Percentiles rank a stretch among this genome's conserved stretches.
Evolutionary conservation across 306 rosid genomes (phyloP).

Genomic region (Gynostemma pentaphyllum): DNA sequence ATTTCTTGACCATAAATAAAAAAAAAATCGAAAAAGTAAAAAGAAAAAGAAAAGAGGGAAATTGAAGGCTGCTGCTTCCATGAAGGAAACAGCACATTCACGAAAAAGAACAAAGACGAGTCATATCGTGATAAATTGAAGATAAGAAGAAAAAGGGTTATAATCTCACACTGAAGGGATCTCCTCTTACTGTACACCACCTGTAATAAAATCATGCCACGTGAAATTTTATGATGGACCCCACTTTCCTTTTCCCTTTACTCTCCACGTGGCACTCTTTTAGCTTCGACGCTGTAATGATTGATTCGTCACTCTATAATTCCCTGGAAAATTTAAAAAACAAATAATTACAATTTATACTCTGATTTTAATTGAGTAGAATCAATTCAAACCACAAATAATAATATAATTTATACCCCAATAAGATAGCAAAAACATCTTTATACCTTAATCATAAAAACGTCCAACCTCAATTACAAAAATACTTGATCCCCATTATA

Average conservation of each 20-base stretch:
- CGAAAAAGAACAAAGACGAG: not conserved
- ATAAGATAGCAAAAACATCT: no score
- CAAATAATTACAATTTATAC: no score
- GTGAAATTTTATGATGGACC: slow-evolving; percentile 7
- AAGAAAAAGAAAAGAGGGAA: not conserved
- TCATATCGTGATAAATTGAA: not conserved
- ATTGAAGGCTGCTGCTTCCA: slow-evolving; percentile 15
- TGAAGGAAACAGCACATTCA: slow-evolving; percentile 14
- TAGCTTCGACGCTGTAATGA: not conserved
- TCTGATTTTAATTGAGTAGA: no score
- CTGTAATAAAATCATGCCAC: slow-evolving; percentile 4
- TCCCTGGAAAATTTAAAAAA: not conserved
- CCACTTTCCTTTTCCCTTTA: not conserved
- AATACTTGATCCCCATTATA: no score
- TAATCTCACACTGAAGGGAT: not conserved
- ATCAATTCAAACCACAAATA: no score
- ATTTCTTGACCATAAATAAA: no score
- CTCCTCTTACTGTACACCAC: slow-evolving; percentile 5
- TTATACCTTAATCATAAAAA: no score
- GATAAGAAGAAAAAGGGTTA: not conserved
- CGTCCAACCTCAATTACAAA: no score
- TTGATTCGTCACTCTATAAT: slow-evolving; percentile 2
- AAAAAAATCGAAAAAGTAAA: not conserved
- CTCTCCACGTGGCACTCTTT: slow-evolving; percentile 8
- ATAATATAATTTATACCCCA: no score